phyloP scores from a whole-genome alignment of 805 yeast species.

The Alloascoidea africana region DNA sequence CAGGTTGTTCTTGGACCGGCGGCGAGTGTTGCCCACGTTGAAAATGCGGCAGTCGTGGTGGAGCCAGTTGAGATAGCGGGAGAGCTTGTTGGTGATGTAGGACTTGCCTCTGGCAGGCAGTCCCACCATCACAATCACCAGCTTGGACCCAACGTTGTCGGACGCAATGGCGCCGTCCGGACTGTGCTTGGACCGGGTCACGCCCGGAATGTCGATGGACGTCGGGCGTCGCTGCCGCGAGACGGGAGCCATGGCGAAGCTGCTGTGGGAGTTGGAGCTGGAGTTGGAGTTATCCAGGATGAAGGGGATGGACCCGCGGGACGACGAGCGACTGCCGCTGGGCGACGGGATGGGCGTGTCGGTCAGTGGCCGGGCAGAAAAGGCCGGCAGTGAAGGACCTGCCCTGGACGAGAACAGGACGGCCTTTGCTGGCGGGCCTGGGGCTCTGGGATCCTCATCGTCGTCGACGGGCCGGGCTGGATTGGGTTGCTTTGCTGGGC shows the following conservation, averaged over 20 bases:
- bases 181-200: constrained; percentile 63
- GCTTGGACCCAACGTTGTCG: constrained; percentile 62
- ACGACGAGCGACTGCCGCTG: constrained; percentile 3
- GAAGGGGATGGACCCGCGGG: constrained; percentile 9
- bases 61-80: constrained; percentile 85
- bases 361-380: too few species aligned
- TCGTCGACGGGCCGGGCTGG: too few species aligned
- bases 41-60: constrained; percentile 84
- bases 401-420: too few species aligned
- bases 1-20: constrained; percentile 45
- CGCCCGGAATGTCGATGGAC: constrained; percentile 85
- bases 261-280: constrained; percentile 7
- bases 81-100: constrained; percentile 80
- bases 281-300: constrained; percentile 1
- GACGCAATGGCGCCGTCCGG: constrained; percentile 31
- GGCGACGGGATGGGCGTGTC: too few species aligned
- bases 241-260: constrained; percentile 10
- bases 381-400: too few species aligned
- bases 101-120: constrained; percentile 90
- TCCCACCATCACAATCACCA: constrained; percentile 95
- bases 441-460: too few species aligned
- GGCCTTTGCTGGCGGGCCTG: too few species aligned
- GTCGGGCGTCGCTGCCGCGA: constrained; percentile 44
- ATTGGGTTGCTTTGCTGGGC: too few species aligned
- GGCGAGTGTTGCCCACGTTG: constrained; percentile 90